phyloP scores from a whole-genome alignment of 805 yeast species.

The Jamesozyma jinghongensis region DNA sequence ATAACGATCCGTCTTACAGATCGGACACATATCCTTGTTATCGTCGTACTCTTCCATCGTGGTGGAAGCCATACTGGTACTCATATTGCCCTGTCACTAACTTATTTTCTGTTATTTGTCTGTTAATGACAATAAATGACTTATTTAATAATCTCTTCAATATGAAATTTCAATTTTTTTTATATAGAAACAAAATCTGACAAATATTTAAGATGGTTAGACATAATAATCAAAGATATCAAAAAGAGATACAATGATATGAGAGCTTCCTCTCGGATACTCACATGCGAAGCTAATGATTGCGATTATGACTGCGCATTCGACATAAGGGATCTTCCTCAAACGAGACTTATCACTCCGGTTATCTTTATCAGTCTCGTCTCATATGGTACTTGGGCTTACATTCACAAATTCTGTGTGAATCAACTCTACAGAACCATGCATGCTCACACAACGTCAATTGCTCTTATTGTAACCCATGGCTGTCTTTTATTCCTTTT shows the following conservation, averaged over 20 bases:
- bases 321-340: background rate
- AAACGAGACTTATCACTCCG: conserved; percentile 1
- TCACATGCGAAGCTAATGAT: no score
- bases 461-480: conserved; percentile 17
- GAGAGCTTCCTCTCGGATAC: no score
- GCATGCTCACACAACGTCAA: conserved; percentile 11
- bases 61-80: conserved; percentile 3
- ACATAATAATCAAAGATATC: no score
- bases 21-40: conserved; percentile 83
- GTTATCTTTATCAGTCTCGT: background rate
- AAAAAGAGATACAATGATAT: no score
- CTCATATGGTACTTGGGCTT: conserved; percentile 38
- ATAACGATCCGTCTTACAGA: conserved; percentile 91
- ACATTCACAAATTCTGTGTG: conserved; percentile 39
- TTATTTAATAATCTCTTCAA: no score
- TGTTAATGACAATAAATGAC: background rate
- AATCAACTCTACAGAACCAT: conserved; percentile 12
- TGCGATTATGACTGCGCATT: background rate
- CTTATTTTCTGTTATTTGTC: background rate
- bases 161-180: no score
- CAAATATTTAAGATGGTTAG: no score
- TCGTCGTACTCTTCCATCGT: conserved; percentile 40
- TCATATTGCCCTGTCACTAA: background rate
- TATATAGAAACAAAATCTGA: no score
- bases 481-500: conserved; percentile 9